Percentiles rank a stretch among this genome's conserved stretches.
These are phyloP conservation scores for Saprolegnia diclina DNA, from an alignment of 352 stramenopile genomes.

Conservation along the genomic window DNA sequence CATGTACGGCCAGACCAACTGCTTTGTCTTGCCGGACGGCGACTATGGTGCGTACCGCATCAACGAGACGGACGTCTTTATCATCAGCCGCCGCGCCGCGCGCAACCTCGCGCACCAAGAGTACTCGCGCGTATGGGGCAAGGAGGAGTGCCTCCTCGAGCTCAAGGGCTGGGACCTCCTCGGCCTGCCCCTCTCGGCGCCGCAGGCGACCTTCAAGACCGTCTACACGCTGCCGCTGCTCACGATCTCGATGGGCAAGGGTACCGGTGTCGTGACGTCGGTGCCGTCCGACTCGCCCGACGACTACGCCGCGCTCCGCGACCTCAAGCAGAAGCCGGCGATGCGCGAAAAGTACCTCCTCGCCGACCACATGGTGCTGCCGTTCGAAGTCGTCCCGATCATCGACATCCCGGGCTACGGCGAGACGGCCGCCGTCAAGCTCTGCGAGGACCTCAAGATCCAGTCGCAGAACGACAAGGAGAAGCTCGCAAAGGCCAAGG, in stretches of 20 bases:
- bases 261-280: constrained; percentile 98
- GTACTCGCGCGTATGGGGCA: constrained; percentile 80
- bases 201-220: constrained; percentile 95
- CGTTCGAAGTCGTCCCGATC: constrained; percentile 98
- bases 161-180: constrained; percentile 96
- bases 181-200: constrained; percentile 92
- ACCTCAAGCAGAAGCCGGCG: constrained; percentile 98
- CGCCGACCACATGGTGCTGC: constrained; percentile 96
- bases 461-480: constrained; percentile 98
- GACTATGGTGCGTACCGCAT: constrained; percentile 98
- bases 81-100: constrained; percentile 91
- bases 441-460: constrained; percentile 98
- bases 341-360: constrained; percentile 98
- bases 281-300: constrained; percentile 98
- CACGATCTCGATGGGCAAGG: constrained; percentile 99
- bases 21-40: constrained; percentile 97
- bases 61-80: constrained; percentile 93
- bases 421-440: constrained; percentile 92
- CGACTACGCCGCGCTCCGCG: constrained; percentile 98
- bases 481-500: constrained; percentile 98
- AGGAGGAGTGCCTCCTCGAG: constrained; percentile 83
- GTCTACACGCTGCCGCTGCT: constrained; percentile 99
- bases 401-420: constrained; percentile 99
- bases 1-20: constrained; percentile 99
- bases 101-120: constrained; percentile 95